Evolutionary conservation across 768 basidiomycete genomes (phyloP), one percentile per base, ranked within the genome.

Genomic region (Lactifluus piperatus): DNA sequence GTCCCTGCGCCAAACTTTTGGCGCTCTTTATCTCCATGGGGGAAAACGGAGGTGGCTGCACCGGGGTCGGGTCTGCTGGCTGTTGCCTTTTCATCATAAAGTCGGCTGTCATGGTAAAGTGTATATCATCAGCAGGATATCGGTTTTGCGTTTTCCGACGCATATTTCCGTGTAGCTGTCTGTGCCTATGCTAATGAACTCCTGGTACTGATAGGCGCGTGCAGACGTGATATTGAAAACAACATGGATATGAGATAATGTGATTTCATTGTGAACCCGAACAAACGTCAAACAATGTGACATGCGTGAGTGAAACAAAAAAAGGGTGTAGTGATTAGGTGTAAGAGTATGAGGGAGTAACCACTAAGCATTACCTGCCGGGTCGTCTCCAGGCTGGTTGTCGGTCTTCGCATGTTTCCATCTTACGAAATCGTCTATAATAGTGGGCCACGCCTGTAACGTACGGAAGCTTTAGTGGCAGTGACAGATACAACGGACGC

Each of bases 381-480:
- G 30, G n/a, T 54, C 37, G 27, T 44, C 54, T 30, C 34, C 36
- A 9, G 41, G 34, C 27, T 39, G 45, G 16, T 44, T 32, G 41
- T 44, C 34, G n/a, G 16, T n/a, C 57, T 63, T 72, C 5, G 57
- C 59, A 58, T 70, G 74, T 68, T 85, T 88, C 86, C 84, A 89
- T 2, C 68, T 68, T 5, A 84, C 87, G 66, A 91, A 92, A 61
- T 89, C 83, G 65, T 92, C 90, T 46, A 91, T 71, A 62, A 90
- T 74, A 14, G 88, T 86, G 0, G 90, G 90, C 90, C 90, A 91
- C 34, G 88, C 85, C 87, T 89, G 26, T 5, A 22, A 41, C 30
- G 39, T 58, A 39, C 27, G 45, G 49, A n/a, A 46, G 54, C 48
- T 49, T 44, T 44, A 26, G 41, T 4, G 6, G 52, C 7, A 41